Percentiles rank a stretch among this genome's conserved stretches.
Evolutionary conservation across 2,329 filamentous ascomycete genomes (phyloP).

Genomic region (Golovinomyces cichoracearum): DNA sequence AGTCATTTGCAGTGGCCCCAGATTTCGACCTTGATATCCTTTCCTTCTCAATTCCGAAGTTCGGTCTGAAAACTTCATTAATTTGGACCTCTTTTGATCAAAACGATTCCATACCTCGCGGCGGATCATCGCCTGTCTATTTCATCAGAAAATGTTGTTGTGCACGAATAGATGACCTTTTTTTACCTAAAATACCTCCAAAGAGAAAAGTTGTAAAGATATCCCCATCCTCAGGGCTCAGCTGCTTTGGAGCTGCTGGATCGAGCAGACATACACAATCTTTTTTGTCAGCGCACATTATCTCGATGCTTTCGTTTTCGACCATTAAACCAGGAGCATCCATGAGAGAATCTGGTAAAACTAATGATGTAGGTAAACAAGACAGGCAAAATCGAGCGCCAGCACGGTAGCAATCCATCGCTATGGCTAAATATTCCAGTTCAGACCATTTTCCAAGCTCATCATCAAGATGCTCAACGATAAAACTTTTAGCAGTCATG

Average conservation of each 20-base stretch:
- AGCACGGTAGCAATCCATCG: conserved; percentile 44
- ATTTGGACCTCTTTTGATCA: neutral
- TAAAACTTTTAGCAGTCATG: conserved; percentile 44
- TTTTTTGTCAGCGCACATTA: conserved; percentile 47
- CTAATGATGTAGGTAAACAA: conserved; percentile 45
- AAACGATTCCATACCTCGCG: conserved; percentile 37
- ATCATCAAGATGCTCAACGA: conserved; percentile 88
- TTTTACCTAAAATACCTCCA: conserved; percentile 70
- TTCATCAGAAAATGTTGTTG: conserved; percentile 5
- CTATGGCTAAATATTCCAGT: conserved; percentile 75
- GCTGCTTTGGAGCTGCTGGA: conserved; percentile 54
- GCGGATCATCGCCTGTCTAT: conserved; percentile 60
- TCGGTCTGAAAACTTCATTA: conserved; percentile 32
- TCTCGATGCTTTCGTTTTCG: conserved; percentile 56
- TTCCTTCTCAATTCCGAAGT: conserved; percentile 90
- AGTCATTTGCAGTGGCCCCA: conserved; percentile 92
- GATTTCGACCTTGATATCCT: conserved; percentile 61
- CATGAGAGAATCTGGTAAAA: conserved; percentile 32
- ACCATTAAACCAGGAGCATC: conserved; percentile 37
- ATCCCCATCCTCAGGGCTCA: conserved; percentile 59
- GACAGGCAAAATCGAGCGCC: conserved; percentile 55
- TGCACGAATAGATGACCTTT: neutral
- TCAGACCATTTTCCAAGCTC: conserved; percentile 87
- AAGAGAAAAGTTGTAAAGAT: conserved; percentile 80
- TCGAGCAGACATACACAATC: conserved; percentile 68